Evolutionary conservation across 768 basidiomycete species (phyloP).

Genomic region (Mycena albidolilacea): DNA sequence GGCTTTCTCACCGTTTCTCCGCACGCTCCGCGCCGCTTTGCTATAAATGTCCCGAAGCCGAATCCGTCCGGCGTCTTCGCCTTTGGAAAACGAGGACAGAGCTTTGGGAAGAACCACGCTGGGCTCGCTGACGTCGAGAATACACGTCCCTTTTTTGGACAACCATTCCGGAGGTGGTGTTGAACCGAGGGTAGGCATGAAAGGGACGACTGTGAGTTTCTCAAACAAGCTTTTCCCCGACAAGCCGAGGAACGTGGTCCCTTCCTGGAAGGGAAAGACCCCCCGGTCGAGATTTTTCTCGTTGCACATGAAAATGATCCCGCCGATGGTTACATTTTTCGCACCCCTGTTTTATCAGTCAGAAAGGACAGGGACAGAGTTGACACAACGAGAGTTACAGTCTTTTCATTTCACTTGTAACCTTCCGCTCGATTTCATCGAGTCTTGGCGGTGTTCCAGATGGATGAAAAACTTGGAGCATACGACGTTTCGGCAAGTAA

Average conservation of each 20-base stretch:
- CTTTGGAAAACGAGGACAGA: background rate
- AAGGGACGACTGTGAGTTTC: background rate
- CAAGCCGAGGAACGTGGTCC: background rate
- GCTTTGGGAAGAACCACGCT: background rate
- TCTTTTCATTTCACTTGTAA: background rate
- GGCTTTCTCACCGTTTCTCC: conserved; percentile 8
- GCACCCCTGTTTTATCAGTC: conserved; percentile 14
- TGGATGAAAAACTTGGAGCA: background rate
- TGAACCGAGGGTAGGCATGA: background rate
- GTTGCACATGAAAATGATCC: conserved; percentile 13
- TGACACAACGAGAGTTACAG: conserved; percentile 16
- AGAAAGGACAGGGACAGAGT: background rate
- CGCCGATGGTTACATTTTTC: conserved; percentile 1
- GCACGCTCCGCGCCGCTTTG: background rate
- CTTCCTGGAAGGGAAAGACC: background rate
- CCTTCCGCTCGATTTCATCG: conserved; percentile 6
- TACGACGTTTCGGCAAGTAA: conserved; percentile 7
- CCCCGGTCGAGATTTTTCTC: conserved; percentile 2
- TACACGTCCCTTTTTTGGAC: background rate
- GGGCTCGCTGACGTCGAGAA: background rate
- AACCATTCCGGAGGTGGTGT: background rate
- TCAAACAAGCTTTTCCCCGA: background rate
- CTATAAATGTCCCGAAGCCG: conserved; percentile 9
- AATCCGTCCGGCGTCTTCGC: background rate
- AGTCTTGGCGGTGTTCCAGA: background rate